These are phyloP conservation scores for Neofusicoccum sp. DNA, from an alignment of 2,329 filamentous ascomycete species.

Conservation along the genomic window DNA sequence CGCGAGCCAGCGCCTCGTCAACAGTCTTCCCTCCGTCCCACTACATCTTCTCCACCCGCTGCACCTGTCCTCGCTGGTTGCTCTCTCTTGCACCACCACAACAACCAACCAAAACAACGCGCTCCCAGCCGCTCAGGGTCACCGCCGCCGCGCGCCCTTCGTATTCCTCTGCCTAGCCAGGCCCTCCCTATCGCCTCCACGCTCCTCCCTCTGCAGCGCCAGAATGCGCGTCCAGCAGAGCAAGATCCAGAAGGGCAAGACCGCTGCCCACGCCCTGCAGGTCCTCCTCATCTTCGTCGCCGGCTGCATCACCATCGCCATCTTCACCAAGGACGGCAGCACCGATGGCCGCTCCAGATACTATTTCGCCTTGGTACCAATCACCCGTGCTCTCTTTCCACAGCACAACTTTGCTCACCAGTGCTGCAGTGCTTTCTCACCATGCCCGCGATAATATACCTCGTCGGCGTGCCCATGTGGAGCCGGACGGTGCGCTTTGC, in stretches of 20 bases:
- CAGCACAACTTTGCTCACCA: not conserved
- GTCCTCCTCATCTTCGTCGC: conserved; percentile 60
- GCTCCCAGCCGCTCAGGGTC: not conserved
- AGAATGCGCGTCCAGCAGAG: conserved; percentile 25
- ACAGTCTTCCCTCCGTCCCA: not conserved
- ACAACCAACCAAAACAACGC: not conserved
- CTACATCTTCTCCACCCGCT: conserved; percentile 1
- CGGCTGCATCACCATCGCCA: conserved; percentile 60
- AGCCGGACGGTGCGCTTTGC: conserved; percentile 60
- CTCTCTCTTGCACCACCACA: not conserved
- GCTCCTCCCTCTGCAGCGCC: not conserved
- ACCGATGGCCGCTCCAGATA: conserved; percentile 59
- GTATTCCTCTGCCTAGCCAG: conserved; percentile 2
- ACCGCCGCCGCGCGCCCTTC: conserved; percentile 3
- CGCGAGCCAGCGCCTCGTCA: not conserved
- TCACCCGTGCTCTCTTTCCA: not conserved
- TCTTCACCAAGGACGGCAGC: conserved; percentile 57
- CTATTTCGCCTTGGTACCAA: conserved; percentile 60
- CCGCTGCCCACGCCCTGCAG: conserved; percentile 57
- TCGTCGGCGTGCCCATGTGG: conserved; percentile 64
- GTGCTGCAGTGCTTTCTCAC: conserved; percentile 59
- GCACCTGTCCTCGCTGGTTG: conserved; percentile 1
- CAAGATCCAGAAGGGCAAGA: conserved; percentile 59
- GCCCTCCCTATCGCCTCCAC: conserved; percentile 1
- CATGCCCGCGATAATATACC: conserved; percentile 61